Evolutionary conservation across 768 basidiomycete species (phyloP), one percentile per base, ranked within the genome.

Genomic region (Rhodosporidiobolus odoratus): DNA sequence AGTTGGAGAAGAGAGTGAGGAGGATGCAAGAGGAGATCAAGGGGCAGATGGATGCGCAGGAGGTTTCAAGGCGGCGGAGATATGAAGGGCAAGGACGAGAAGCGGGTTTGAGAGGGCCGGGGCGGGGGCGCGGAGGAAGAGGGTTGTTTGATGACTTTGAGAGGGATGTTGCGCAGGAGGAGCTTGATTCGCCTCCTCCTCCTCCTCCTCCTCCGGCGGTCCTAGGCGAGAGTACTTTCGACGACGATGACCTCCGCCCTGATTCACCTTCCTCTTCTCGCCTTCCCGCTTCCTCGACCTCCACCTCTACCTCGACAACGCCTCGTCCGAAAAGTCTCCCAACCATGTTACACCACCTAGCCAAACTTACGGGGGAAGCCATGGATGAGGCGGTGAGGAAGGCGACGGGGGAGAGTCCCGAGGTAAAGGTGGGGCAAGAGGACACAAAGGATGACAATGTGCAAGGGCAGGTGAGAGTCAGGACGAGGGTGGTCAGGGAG

Each of bases 281-380:
- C 4, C 9, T 15, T 12, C 38, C 56, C 21, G 7, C 19, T 8
- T 9, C 35, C 56, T 38, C 56, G 7, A 2, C 56, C 53, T 5
- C 21, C 30, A 27, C n/a, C 48, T 50, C 48, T 23, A 13, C 48
- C 48, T 50, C 21, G 13, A 15, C 35, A 13, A 13, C 57, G 32
- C 43, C 34, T 23, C 5, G 5, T 21, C n/a, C 52, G 52, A 53
- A 47, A 38, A 45, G 54, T 23, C 43, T 56, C 3, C 56, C 56
- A 5, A 53, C 66, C 34, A 15, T 69, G 25, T 53, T 73, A 65
- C 68, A 73, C 38, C 8, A 66, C 53, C 32, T 66, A 1, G 72
- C 65, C 2, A 8, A 41, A 4, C 45, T 58, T 23, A 19, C 43
- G 3, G 72, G 63, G 10, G 57, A 25, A 13, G 58, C 27, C 3